Conservation (phyloP, 2,329 filamentous ascomycete genomes). For the Hypocreales sp. region DNA sequence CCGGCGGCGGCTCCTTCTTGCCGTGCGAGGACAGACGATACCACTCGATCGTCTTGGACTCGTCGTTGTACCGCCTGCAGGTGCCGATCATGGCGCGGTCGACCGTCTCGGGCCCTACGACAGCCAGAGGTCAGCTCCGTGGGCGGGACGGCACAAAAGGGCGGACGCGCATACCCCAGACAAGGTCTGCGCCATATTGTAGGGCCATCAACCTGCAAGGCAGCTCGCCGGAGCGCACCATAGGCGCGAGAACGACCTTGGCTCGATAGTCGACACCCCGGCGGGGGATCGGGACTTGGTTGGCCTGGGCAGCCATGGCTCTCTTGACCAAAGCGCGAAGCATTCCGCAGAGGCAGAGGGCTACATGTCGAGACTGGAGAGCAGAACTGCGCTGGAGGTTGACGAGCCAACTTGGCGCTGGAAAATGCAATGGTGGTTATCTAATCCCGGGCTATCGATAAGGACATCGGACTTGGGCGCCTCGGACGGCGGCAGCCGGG, state of each 20-base stretch:
- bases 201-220: constrained; percentile 79
- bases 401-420: no score
- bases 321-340: constrained; percentile 21
- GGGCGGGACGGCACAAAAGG: background rate
- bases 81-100: constrained; percentile 86
- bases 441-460: no score
- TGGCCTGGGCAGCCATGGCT: constrained; percentile 42
- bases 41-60: constrained; percentile 73
- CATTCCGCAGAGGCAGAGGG: constrained; percentile 10
- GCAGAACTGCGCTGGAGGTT: no score
- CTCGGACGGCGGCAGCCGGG: no score
- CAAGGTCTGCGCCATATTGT: constrained; percentile 89
- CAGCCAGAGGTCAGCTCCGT: background rate
- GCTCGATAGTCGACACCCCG: constrained; percentile 87
- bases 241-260: constrained; percentile 89
- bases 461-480: no score
- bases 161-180: constrained; percentile 91
- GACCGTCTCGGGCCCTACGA: constrained; percentile 73
- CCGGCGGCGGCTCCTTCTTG: constrained; percentile 36
- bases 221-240: constrained; percentile 95
- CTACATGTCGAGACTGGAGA: constrained; percentile 5
- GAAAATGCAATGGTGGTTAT: no score
- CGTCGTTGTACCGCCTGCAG: constrained; percentile 58
- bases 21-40: constrained; percentile 60
- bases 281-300: constrained; percentile 68